Conservation (phyloP, 23 red algal genomes). For the Gracilaria caudata region DNA sequence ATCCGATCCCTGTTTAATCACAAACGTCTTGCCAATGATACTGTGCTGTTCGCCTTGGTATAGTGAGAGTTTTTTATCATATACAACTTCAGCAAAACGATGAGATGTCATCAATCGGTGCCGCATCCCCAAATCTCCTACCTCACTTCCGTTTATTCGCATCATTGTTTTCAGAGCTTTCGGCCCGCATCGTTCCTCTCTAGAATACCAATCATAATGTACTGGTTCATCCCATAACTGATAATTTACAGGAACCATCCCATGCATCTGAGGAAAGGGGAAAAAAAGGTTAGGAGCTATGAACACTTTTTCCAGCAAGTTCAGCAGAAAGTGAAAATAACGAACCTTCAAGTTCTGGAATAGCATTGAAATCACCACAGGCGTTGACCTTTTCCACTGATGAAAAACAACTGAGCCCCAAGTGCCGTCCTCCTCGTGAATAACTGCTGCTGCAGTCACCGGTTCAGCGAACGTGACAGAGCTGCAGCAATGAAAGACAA, state of each 20-base stretch:
- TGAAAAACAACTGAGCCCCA: constrained; percentile 56
- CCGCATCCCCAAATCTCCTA: constrained; percentile 50
- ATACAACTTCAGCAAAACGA: constrained; percentile 30
- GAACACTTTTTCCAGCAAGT: background rate
- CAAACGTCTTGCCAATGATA: constrained; percentile 53
- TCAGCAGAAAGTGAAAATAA: background rate
- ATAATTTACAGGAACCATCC: constrained; percentile 1
- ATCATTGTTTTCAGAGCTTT: constrained; percentile 26
- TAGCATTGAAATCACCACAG: constrained; percentile 31
- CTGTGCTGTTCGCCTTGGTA: constrained; percentile 10
- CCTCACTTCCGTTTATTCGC: background rate
- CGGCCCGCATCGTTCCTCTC: constrained; percentile 11
- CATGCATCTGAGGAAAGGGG: constrained; percentile 4
- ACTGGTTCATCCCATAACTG: constrained; percentile 49
- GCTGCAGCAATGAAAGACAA: background rate
- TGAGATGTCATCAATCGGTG: constrained; percentile 29
- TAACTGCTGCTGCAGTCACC: constrained; percentile 15
- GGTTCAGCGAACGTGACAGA: background rate
- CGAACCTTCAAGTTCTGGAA: constrained; percentile 55
- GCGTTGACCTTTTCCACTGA: constrained; percentile 20
- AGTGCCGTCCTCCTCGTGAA: constrained; percentile 55
- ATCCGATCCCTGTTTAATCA: constrained; percentile 17
- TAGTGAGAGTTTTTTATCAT: constrained; percentile 41
- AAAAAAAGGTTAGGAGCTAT: background rate
- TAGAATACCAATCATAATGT: constrained; percentile 34